Conservation (phyloP, 2,329 filamentous ascomycete genomes). For the Cryoendolithus antarcticus region DNA sequence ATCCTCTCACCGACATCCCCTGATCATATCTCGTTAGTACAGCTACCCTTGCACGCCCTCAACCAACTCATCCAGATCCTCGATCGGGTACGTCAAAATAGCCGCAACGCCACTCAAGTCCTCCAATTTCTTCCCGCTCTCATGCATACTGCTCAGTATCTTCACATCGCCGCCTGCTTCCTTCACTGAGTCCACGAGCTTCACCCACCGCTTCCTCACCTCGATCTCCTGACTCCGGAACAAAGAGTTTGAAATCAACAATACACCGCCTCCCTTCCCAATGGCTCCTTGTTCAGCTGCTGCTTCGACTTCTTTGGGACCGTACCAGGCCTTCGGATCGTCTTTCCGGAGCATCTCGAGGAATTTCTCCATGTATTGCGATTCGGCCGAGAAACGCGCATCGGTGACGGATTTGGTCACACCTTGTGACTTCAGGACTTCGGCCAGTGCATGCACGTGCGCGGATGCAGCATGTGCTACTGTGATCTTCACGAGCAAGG, state of each 20-base stretch:
- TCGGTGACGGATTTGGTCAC: slow-evolving; percentile 68
- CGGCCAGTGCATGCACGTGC: slow-evolving; percentile 75
- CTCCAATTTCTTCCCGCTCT: slow-evolving; percentile 77
- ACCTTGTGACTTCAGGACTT: slow-evolving; percentile 71
- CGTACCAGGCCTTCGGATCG: slow-evolving; percentile 85
- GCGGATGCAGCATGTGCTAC: slow-evolving; percentile 78
- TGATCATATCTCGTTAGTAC: no score
- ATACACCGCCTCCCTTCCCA: slow-evolving; percentile 67
- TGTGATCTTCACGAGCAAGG: slow-evolving; percentile 49
- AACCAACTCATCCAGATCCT: slow-evolving; percentile 56
- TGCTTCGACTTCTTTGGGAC: slow-evolving; percentile 64
- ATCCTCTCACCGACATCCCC: slow-evolving; percentile 9
- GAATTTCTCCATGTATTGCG: slow-evolving; percentile 73
- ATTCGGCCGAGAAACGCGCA: slow-evolving; percentile 79
- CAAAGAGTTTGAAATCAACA: slow-evolving; percentile 76
- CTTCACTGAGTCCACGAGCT: slow-evolving; percentile 76
- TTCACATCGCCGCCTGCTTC: slow-evolving; percentile 72
- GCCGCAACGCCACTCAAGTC: slow-evolving; percentile 79
- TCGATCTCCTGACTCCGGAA: slow-evolving; percentile 74
- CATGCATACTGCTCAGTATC: slow-evolving; percentile 85
- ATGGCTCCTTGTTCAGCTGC: slow-evolving; percentile 83
- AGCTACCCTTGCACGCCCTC: no score
- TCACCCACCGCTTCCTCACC: slow-evolving; percentile 68
- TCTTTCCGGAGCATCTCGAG: slow-evolving; percentile 66
- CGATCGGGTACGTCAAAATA: slow-evolving; percentile 84